Percentiles rank a stretch among this genome's conserved stretches.
Conservation (phyloP, 2,329 filamentous ascomycete species). For the Monosporascus cannonballus region DNA sequence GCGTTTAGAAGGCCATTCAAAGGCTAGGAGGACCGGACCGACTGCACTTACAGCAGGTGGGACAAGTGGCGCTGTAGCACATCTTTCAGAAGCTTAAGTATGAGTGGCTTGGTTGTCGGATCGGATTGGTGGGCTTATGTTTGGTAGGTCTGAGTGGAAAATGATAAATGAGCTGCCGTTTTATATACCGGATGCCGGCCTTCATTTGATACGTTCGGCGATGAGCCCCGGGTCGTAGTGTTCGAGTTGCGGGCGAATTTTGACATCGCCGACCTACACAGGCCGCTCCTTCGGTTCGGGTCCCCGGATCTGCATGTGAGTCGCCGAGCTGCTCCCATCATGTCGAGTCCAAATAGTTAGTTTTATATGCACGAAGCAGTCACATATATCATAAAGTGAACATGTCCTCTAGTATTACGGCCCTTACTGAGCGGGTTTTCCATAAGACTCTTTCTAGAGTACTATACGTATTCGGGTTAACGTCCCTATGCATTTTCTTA, state of each 20-base stretch:
- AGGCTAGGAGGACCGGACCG: not conserved
- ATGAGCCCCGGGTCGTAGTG: constrained; percentile 7
- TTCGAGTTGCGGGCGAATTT: constrained; percentile 14
- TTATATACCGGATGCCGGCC: constrained; percentile 4
- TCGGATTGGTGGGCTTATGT: not conserved
- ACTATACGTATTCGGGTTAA: too few relatives aligned
- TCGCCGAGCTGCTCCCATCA: not conserved
- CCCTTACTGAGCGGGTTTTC: too few relatives aligned
- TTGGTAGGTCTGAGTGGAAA: not conserved
- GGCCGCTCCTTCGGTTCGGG: not conserved
- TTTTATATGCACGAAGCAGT: too few relatives aligned
- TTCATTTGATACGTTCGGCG: constrained; percentile 12
- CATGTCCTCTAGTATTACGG: too few relatives aligned
- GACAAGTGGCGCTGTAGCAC: constrained; percentile 20
- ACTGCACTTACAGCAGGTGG: constrained; percentile 13
- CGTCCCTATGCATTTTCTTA: too few relatives aligned
- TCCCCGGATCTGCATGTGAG: not conserved
- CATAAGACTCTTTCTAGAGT: too few relatives aligned
- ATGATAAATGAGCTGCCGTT: not conserved
- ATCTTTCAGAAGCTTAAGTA: constrained; percentile 9
- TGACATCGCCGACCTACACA: not conserved
- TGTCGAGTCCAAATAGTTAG: too few relatives aligned
- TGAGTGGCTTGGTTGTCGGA: not conserved
- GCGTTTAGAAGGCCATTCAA: not conserved
- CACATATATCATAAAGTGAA: too few relatives aligned